Base-by-base conservation (phyloP, 164 flowering plant genomes). In the Akebia trifoliata region DNA sequence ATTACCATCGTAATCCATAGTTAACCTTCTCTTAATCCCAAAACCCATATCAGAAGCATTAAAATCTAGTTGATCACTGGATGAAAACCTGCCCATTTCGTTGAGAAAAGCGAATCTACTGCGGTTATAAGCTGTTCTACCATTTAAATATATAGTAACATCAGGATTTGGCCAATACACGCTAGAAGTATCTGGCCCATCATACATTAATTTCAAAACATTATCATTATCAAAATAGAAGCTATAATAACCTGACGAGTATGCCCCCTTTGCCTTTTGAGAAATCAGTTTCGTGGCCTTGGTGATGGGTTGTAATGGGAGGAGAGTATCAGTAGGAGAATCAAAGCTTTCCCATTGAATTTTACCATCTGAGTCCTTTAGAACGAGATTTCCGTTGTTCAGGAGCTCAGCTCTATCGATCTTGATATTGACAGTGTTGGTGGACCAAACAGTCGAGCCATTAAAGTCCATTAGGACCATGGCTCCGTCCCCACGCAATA, bases 321-420 rank as follows among this genome's bases (percentile, higher is more conserved):
- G 74, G 37, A 78, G 77, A 1, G 82, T 80, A 29, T 80, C 71
- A 1, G 77, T 73, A 0, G 80, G 78, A 2, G 31, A 72, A 47
- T 66, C 73, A 45, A 80, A 77, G 52, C 84, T 69, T 52, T 69
- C 42, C 77, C 80, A 76, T 4, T 60, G 20, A 4, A 18, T 44
- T 3, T 1, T 2, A 14, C 15, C 18, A 0, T 47, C 14, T 0
- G 1, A 6, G 14, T 52, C 24, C 9, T 12, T 25, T 3, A 76
- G 60, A 10, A 77, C 70, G 0, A 79, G 74, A 54, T 76, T 76
- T 0, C 81, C 81, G 0, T 47, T 54, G 55, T 72, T 48, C 18
- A 21, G 6, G 34, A 79, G n/a, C n/a, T n/a, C n/a, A 71, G 4
- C 24, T 0, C 8, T 67, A 6, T 7, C 46, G 40, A 2, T 32